These are phyloP conservation scores for Podospora conica DNA, from an alignment of 495 filamentous ascomycete species.

Conservation along the genomic window DNA sequence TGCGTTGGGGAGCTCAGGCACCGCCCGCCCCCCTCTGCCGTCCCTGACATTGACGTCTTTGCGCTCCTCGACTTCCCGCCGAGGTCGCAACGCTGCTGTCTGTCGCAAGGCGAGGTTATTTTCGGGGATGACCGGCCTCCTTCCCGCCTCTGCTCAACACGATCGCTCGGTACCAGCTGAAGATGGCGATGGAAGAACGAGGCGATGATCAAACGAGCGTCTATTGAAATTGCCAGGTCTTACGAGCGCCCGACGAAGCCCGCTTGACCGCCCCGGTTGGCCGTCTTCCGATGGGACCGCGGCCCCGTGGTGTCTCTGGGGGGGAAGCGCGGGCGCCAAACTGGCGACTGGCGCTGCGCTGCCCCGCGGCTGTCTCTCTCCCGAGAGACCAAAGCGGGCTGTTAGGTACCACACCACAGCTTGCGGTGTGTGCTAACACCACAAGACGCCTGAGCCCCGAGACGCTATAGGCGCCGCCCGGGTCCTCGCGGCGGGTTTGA, in stretches of 20 bases:
- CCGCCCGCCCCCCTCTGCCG: background rate
- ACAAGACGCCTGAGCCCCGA: background rate
- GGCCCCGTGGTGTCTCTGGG: background rate
- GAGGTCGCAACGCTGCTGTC: background rate
- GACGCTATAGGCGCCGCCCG: background rate
- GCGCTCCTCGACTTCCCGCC: no score
- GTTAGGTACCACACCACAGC: background rate
- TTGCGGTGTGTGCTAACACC: background rate
- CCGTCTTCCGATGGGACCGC: slow-evolving; percentile 1
- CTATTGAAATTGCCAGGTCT: slow-evolving; percentile 30
- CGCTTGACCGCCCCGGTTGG: slow-evolving; percentile 8
- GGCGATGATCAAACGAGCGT: slow-evolving; percentile 19
- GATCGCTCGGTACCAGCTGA: background rate
- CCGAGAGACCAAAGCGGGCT: no score
- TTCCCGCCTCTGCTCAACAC: slow-evolving; percentile 4
- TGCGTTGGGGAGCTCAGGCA: background rate
- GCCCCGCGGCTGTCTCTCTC: background rate
- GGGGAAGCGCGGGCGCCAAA: no score
- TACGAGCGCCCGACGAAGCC: slow-evolving; percentile 14
- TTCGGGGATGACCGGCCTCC: background rate
- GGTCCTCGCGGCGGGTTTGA: slow-evolving; percentile 8
- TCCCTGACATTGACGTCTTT: background rate
- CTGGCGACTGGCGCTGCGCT: no score
- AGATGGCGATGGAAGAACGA: background rate
- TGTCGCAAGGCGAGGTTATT: background rate